Conservation (phyloP, 192 early-diverging fungal genomes). For the Pecoramyces ruminantium region DNA sequence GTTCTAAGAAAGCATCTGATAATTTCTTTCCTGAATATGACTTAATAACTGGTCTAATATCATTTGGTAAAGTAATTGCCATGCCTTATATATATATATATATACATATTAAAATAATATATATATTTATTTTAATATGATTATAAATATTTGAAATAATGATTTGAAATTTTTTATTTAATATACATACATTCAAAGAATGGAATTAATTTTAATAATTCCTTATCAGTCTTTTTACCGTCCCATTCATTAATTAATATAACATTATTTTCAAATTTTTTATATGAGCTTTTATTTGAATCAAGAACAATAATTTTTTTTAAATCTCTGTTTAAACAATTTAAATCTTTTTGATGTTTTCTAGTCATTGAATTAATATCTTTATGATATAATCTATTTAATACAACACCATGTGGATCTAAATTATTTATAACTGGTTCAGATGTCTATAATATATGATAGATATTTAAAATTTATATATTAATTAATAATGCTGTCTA, state of each 20-base stretch:
- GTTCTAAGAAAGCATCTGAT: not conserved
- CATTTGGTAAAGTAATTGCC: not conserved
- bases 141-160: too few relatives aligned
- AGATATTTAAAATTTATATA: too few relatives aligned
- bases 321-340: constrained; percentile 84
- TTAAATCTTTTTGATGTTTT: constrained; percentile 64
- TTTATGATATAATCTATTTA: constrained; percentile 82
- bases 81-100: too few relatives aligned
- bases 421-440: constrained; percentile 70
- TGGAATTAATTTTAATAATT: constrained; percentile 66
- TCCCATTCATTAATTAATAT: constrained; percentile 71
- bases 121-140: too few relatives aligned
- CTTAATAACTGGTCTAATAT: not conserved
- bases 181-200: constrained; percentile 68
- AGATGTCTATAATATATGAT: too few relatives aligned
- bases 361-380: constrained; percentile 72
- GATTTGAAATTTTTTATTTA: not conserved
- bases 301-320: constrained; percentile 88
- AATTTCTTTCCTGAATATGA: not conserved
- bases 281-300: constrained; percentile 60
- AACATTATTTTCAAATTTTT: constrained; percentile 82
- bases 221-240: constrained; percentile 66
- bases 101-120: too few relatives aligned
- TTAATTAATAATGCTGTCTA: too few relatives aligned
- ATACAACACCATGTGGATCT: constrained; percentile 73